Evolutionary conservation across 2,329 filamentous ascomycete species (phyloP).

Genomic region (Microcyclospora tardicrescens): DNA sequence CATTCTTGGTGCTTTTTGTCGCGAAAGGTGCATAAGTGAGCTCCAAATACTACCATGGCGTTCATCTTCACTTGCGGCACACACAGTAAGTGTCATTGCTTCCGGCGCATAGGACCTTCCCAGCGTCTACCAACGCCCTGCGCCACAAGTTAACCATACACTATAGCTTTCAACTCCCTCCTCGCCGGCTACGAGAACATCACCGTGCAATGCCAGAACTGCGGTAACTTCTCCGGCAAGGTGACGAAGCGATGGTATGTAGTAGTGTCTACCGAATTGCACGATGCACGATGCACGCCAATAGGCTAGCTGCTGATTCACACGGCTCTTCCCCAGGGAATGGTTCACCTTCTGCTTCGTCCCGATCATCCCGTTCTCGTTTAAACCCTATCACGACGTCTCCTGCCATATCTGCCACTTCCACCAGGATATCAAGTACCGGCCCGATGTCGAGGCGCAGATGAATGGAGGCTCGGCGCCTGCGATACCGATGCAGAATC

Average conservation of each 20-base stretch:
- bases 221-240: constrained; percentile 36
- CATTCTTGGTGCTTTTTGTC: no score
- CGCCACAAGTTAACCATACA: constrained; percentile 1
- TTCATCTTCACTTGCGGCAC: constrained; percentile 40
- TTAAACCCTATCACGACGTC: constrained; percentile 46
- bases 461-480: constrained; percentile 18
- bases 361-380: constrained; percentile 58
- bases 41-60: constrained; percentile 10
- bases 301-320: not conserved
- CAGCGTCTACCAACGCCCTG: not conserved
- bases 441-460: constrained; percentile 26
- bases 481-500: constrained; percentile 22
- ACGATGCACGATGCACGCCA: no score
- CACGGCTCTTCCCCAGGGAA: constrained; percentile 19
- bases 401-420: constrained; percentile 66
- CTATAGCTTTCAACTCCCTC: constrained; percentile 32
- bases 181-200: constrained; percentile 38
- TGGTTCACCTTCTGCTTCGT: constrained; percentile 75
- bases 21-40: no score
- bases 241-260: constrained; percentile 33
- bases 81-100: constrained; percentile 27
- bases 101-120: no score
- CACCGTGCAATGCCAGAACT: constrained; percentile 40
- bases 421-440: constrained; percentile 44
- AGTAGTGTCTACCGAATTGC: no score